Evolutionary conservation across 768 basidiomycete genomes (phyloP), one percentile per base, ranked within the genome.

Genomic region (Boletus sp.): DNA sequence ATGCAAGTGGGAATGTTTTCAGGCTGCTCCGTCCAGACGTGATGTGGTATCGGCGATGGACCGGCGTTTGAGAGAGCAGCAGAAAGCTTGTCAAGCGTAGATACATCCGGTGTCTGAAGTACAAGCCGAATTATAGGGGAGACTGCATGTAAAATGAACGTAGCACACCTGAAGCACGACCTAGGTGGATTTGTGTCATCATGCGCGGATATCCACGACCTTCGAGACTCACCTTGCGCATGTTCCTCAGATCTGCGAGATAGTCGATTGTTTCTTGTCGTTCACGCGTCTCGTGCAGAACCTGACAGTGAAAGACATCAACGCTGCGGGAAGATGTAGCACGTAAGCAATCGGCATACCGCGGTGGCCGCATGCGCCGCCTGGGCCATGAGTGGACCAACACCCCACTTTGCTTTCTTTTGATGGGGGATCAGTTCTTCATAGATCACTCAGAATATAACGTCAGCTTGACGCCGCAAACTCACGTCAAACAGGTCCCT

Each of bases 311-410:
- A 52, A 29, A 20, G 15, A 10, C 45, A 4, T 54, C 39, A 56
- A 29, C 12, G 20, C 4, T 35, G 24, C 6, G 9, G 1, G 12
- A 20, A 50, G 24, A 37, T 7, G 18, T 6, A n/a, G 17, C 7
- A 4, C 18, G 18, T 1, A 39, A 7, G 18, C 1, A 2, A 12
- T 6, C 17, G 17, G 28, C 47, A 47, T 60, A 78, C 78, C 28
- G 78, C 78, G 0, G 75, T 69, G 28, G 78, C 77, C 6, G 75
- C 76, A 57, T 78, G 78, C 5, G 77, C 76, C 3, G 70, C 73
- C 57, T 78, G 78, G 7, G 76, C 73, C 77, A 78, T 77, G 39
- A 78, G 69, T 14, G 77, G 76, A 11, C 78, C 78, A 5, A 75
- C 65, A 1, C 77, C 78, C 75, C 78, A 79, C 7, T 72, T 75